phyloP scores from a whole-genome alignment of 495 filamentous ascomycete species.

The Neurospora sp. region DNA sequence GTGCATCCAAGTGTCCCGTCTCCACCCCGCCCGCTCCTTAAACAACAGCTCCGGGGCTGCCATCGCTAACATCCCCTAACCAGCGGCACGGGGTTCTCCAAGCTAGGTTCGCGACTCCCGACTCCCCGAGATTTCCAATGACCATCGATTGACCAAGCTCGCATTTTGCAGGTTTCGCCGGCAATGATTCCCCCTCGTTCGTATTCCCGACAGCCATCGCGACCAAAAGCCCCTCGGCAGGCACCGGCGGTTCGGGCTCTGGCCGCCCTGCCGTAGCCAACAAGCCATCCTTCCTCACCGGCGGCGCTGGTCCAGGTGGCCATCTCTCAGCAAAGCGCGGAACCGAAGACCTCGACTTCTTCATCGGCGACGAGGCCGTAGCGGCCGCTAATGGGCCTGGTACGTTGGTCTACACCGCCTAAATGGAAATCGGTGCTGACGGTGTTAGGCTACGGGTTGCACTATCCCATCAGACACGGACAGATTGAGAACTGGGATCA shows the following conservation, averaged over 20 bases:
- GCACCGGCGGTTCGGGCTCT: slow-evolving; percentile 64
- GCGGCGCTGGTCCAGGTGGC: slow-evolving; percentile 68
- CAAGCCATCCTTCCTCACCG: slow-evolving; percentile 92
- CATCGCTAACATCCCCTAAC: slow-evolving; percentile 16
- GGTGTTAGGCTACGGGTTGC: slow-evolving; percentile 72
- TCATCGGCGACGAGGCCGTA: slow-evolving; percentile 94
- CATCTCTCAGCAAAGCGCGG: slow-evolving; percentile 87
- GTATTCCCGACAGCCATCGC: slow-evolving; percentile 98
- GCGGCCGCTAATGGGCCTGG: slow-evolving; percentile 73
- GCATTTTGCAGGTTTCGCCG: slow-evolving; percentile 70
- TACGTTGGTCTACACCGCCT: slow-evolving; percentile 23
- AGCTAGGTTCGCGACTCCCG: slow-evolving; percentile 60
- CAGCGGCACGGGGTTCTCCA: slow-evolving; percentile 98
- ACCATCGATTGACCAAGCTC: slow-evolving; percentile 2
- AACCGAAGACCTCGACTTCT: slow-evolving; percentile 96
- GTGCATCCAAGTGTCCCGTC: slow-evolving; percentile 27
- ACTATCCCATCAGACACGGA: slow-evolving; percentile 95
- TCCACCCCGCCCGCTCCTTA: slow-evolving; percentile 9
- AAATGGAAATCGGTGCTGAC: slow-evolving; percentile 4
- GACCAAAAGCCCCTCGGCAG: slow-evolving; percentile 68
- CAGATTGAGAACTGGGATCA: slow-evolving; percentile 99
- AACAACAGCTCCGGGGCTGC: slow-evolving; percentile 1
- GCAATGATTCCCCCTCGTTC: slow-evolving; percentile 98
- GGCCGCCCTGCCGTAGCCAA: slow-evolving; percentile 82
- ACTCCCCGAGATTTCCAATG: background rate